Conservation (phyloP, 139 green algal genomes). For the Yamagishiella unicocca region DNA sequence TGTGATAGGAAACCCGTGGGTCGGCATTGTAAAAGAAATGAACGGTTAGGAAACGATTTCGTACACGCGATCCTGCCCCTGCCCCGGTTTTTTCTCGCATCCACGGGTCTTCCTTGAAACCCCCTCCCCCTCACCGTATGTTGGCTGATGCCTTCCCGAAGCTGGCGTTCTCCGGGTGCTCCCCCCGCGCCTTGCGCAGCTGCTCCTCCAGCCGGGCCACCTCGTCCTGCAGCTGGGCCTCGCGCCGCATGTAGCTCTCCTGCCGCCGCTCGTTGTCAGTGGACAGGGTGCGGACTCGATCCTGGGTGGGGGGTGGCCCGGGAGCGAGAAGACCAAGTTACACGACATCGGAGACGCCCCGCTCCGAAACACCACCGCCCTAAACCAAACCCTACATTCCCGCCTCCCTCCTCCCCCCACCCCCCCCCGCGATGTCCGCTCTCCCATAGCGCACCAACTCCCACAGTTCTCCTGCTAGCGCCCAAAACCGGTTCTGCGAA, state of each 20-base stretch:
- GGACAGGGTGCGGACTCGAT: neutral
- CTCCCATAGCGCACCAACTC: too few relatives aligned
- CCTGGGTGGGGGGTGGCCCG: constrained; percentile 30
- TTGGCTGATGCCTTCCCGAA: constrained; percentile 53
- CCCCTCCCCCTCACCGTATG: constrained; percentile 48
- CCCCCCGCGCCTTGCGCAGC: constrained; percentile 25
- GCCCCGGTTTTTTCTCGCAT: too few relatives aligned
- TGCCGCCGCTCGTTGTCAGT: constrained; percentile 44
- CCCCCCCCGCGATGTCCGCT: too few relatives aligned
- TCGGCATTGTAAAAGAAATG: neutral
- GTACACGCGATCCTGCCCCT: neutral
- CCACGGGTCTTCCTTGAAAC: too few relatives aligned
- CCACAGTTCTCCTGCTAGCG: too few relatives aligned
- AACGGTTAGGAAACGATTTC: neutral
- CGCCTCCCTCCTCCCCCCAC: too few relatives aligned
- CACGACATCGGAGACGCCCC: too few relatives aligned
- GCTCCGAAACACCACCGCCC: too few relatives aligned
- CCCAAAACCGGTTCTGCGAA: too few relatives aligned
- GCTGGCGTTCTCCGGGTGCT: neutral
- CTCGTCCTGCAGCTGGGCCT: constrained; percentile 31
- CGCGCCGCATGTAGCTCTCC: constrained; percentile 55
- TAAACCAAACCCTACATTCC: too few relatives aligned
- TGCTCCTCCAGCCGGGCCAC: constrained; percentile 35
- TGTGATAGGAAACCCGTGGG: neutral
- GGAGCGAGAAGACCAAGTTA: too few relatives aligned